Evolutionary conservation across 352 stramenopile species (phyloP).

Genomic region (Pythium myriotylum): DNA sequence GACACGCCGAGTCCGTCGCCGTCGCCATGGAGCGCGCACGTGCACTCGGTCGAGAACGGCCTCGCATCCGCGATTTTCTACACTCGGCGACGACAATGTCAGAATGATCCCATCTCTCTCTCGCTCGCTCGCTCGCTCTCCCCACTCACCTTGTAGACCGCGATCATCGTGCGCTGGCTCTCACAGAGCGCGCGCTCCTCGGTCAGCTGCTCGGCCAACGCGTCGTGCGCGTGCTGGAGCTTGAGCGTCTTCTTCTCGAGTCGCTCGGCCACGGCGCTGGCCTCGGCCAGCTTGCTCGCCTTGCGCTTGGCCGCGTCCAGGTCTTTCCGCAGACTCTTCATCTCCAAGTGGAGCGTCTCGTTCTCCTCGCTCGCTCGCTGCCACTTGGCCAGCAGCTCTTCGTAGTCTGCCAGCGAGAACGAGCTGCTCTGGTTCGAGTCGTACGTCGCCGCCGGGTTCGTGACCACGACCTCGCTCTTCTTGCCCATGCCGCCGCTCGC

Average conservation of each 20-base stretch:
- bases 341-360: slow-evolving; percentile 42
- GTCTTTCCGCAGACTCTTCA: slow-evolving; percentile 67
- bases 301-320: slow-evolving; percentile 51
- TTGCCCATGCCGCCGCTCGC: no score
- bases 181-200: slow-evolving; percentile 68
- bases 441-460: slow-evolving; percentile 56
- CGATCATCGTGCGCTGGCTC: slow-evolving; percentile 42
- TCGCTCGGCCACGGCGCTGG: slow-evolving; percentile 43
- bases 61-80: slow-evolving; percentile 41
- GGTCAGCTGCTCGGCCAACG: slow-evolving; percentile 59
- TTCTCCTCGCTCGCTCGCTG: slow-evolving; percentile 45
- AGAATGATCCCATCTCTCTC: no score
- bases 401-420: slow-evolving; percentile 57
- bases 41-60: slow-evolving; percentile 34
- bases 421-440: slow-evolving; percentile 57
- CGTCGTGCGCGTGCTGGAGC: slow-evolving; percentile 54
- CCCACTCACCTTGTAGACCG: slow-evolving; percentile 27
- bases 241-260: slow-evolving; percentile 65
- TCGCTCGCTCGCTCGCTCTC: no score
- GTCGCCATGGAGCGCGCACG: slow-evolving; percentile 16
- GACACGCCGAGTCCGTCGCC: slow-evolving; percentile 18
- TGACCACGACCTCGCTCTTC: no score
- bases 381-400: slow-evolving; percentile 53
- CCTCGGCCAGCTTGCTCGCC: slow-evolving; percentile 40
- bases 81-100: not conserved